Base-by-base conservation (phyloP, 768 basidiomycete species). In the Gelatoporia subvermispora region DNA sequence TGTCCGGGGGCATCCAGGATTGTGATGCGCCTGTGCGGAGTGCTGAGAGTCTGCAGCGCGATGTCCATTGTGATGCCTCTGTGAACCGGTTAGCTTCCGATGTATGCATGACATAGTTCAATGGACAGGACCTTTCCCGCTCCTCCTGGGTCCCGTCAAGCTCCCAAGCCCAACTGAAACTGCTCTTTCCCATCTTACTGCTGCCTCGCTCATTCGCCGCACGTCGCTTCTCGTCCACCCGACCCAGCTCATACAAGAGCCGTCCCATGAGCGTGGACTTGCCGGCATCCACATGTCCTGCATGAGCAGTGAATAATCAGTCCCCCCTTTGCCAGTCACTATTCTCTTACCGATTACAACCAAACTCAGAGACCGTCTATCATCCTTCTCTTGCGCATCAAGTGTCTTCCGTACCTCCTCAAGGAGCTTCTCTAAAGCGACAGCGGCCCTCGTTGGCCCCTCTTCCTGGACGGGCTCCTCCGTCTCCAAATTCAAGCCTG, bases 21-120 rank as follows among this genome's bases (percentile, higher is more conserved):
- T 1, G 93, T 96, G 55, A 98, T 83, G 53, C 82, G 78, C 43
- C 88, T 78, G 54, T 85, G 76, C 0, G 81, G 70, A 0, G 93
- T 97, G 4, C 76, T 65, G 50, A 92, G 72, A 38, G 83, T 81
- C 59, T 93, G 87, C 45, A 85, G 74, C 2, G 93, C 94, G 48
- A 99, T 88, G 61, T 98, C 96, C 85, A 98, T 98, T 0, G 96
- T 99, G 38, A 99, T 90, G 31, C 96, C 96, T 63, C 95, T 98
- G 60, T 20, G 18, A 34, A 59, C 18, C 58, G 43, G 55, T 7
- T 35, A 11, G 1, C 16, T 2, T 21, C 10, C 28, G 42, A 52
- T 5, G 35, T 8, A 20, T 10, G 10, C 10, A n/a, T 24, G 1
- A 24, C 18, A n/a, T n/a, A n/a, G 16, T 10, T 13, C 13, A 10